These are phyloP conservation scores for Leccinum imitatum DNA, from an alignment of 768 basidiomycete genomes.

Conservation along the genomic window DNA sequence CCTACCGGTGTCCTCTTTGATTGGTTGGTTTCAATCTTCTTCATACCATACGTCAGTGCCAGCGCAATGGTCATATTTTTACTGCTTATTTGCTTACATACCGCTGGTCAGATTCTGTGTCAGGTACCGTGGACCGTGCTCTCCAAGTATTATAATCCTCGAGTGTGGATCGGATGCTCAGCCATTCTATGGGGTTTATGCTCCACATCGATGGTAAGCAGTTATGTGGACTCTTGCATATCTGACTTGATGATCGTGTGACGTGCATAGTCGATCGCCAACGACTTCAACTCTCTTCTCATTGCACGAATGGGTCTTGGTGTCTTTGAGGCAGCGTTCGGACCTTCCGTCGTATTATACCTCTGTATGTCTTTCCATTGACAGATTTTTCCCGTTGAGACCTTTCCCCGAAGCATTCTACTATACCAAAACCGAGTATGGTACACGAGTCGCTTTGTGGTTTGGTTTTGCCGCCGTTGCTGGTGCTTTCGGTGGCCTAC, in stretches of 20 bases:
- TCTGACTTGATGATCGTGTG: background rate
- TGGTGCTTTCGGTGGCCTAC: conserved; percentile 56
- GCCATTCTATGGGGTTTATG: conserved; percentile 73
- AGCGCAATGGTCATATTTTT: background rate
- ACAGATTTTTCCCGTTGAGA: conserved; percentile 15
- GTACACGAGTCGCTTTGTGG: conserved; percentile 49
- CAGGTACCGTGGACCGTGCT: conserved; percentile 67
- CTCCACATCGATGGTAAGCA: conserved; percentile 65
- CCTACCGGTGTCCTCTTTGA: conserved; percentile 68
- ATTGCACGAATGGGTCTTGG: conserved; percentile 33
- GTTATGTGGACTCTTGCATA: background rate
- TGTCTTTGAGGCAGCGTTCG: conserved; percentile 37
- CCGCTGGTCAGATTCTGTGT: conserved; percentile 53
- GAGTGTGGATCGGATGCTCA: conserved; percentile 64
- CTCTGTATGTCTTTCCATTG: conserved; percentile 19
- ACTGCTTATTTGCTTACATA: background rate
- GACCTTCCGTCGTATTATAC: conserved; percentile 34
- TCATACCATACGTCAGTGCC: conserved; percentile 69
- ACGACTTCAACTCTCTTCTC: conserved; percentile 29
- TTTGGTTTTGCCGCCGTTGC: conserved; percentile 58
- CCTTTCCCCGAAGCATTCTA: conserved; percentile 39
- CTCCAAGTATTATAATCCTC: conserved; percentile 70
- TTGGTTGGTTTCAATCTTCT: conserved; percentile 77
- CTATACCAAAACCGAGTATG: conserved; percentile 49
- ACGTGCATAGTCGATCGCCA: conserved; percentile 24